Conservation (phyloP, 352 stramenopile genomes). For the Pythium biforme region DNA sequence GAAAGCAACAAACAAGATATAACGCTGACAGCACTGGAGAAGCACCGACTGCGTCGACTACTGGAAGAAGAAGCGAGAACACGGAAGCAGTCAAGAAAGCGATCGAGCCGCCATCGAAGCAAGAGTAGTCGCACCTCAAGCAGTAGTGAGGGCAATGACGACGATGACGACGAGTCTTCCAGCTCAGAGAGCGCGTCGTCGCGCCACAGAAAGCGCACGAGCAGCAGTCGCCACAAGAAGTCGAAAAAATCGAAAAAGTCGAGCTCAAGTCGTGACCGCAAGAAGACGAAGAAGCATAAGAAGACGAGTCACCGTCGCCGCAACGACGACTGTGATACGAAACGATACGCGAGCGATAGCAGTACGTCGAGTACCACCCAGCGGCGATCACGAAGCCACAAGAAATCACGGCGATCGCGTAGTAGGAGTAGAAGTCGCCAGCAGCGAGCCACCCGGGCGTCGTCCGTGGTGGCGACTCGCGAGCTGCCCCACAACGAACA, state of each 20-base stretch:
- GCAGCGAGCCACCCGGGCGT: neutral
- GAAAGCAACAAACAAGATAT: neutral
- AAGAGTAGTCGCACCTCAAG: neutral
- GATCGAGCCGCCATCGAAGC: conserved; percentile 1
- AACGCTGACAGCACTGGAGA: conserved; percentile 20
- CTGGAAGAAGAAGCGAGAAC: conserved; percentile 32
- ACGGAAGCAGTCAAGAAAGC: conserved; percentile 16
- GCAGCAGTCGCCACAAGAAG: conserved; percentile 26
- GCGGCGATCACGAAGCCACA: neutral
- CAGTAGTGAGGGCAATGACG: neutral
- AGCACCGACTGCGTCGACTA: conserved; percentile 34
- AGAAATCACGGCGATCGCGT: neutral
- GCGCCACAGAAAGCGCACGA: conserved; percentile 4
- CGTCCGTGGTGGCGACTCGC: neutral
- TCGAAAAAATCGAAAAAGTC: conserved; percentile 31
- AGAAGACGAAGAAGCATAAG: conserved; percentile 18
- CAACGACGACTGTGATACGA: neutral
- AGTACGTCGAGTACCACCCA: neutral
- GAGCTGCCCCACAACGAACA: neutral
- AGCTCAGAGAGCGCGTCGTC: conserved; percentile 11
- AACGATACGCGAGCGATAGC: neutral
- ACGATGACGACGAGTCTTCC: conserved; percentile 13
- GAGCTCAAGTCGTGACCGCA: conserved; percentile 10
- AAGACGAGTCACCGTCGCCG: neutral
- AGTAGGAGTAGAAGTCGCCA: conserved; percentile 9